Evolutionary conservation across 2,329 filamentous ascomycete species (phyloP).

Genomic region (Fusarium hostae): DNA sequence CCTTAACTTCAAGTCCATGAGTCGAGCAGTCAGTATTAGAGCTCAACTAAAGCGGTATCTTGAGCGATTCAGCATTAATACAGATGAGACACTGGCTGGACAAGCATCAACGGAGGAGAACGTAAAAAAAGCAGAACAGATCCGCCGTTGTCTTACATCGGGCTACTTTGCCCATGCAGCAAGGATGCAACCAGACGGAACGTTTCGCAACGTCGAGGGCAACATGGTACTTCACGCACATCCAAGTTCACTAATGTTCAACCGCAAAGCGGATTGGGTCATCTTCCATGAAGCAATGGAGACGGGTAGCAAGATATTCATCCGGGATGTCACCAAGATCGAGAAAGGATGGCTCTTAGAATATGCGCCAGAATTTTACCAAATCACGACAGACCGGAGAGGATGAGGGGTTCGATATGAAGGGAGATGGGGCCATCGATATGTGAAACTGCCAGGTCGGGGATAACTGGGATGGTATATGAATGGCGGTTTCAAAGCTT

Average conservation of each 20-base stretch:
- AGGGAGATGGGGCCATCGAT: conserved; percentile 11
- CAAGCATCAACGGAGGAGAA: conserved; percentile 47
- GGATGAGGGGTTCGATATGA: conserved; percentile 24
- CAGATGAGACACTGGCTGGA: conserved; percentile 69
- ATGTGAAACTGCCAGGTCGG: conserved; percentile 37
- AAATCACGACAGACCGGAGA: conserved; percentile 57
- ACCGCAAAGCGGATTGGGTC: conserved; percentile 95
- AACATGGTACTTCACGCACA: conserved; percentile 84
- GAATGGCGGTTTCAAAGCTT: conserved; percentile 36
- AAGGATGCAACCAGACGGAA: conserved; percentile 92
- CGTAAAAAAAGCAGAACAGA: conserved; percentile 70
- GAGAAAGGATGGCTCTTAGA: conserved; percentile 93
- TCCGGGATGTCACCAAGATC: conserved; percentile 91
- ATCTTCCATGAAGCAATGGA: conserved; percentile 95
- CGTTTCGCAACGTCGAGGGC: conserved; percentile 85
- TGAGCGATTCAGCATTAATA: conserved; percentile 81
- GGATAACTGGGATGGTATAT: conserved; percentile 23
- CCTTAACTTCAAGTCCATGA: conserved; percentile 87
- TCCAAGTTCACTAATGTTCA: conserved; percentile 94
- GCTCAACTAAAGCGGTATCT: conserved; percentile 88
- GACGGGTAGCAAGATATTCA: conserved; percentile 87
- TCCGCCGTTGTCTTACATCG: conserved; percentile 84
- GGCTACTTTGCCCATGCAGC: conserved; percentile 96
- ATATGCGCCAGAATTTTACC: conserved; percentile 87
- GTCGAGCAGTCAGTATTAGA: conserved; percentile 84